These are phyloP conservation scores for Ophiostoma populinum DNA, from an alignment of 2,329 filamentous ascomycete species.

Conservation along the genomic window DNA sequence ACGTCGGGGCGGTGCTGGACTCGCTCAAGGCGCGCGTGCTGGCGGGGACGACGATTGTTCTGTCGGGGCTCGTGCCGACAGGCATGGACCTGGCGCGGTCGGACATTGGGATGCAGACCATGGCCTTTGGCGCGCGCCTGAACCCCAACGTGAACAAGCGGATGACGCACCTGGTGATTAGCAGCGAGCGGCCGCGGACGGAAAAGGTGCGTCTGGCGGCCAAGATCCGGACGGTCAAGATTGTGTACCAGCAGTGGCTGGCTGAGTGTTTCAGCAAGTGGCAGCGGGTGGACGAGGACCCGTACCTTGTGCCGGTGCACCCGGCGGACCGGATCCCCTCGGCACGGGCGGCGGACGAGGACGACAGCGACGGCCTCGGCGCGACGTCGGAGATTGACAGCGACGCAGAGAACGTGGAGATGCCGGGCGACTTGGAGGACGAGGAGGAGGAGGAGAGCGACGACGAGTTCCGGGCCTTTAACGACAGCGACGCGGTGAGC, in stretches of 20 bases:
- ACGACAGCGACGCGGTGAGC: constrained; percentile 25
- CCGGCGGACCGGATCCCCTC: constrained; percentile 39
- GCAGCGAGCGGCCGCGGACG: constrained; percentile 55
- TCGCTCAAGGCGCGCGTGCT: constrained; percentile 64
- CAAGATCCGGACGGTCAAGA: constrained; percentile 63
- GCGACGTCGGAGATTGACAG: constrained; percentile 15
- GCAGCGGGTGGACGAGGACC: constrained; percentile 60
- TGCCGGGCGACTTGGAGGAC: constrained; percentile 16
- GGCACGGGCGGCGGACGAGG: constrained; percentile 14
- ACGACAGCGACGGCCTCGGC: constrained; percentile 14
- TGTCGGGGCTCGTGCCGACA: constrained; percentile 79
- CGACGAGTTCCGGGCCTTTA: constrained; percentile 27
- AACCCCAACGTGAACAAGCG: constrained; percentile 38
- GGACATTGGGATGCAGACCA: constrained; percentile 76
- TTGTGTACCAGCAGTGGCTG: constrained; percentile 86
- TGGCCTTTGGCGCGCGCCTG: constrained; percentile 62
- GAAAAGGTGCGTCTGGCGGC: constrained; percentile 82
- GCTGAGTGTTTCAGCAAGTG: constrained; percentile 71
- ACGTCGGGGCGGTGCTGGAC: constrained; percentile 73
- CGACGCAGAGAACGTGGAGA: constrained; percentile 12
- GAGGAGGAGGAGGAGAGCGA: constrained; percentile 19
- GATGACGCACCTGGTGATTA: constrained; percentile 60
- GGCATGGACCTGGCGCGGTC: constrained; percentile 63
- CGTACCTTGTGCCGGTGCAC: constrained; percentile 62
- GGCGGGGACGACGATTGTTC: constrained; percentile 58